Base-by-base conservation (phyloP, 2,329 filamentous ascomycete species). In the Talaromyces sp. region DNA sequence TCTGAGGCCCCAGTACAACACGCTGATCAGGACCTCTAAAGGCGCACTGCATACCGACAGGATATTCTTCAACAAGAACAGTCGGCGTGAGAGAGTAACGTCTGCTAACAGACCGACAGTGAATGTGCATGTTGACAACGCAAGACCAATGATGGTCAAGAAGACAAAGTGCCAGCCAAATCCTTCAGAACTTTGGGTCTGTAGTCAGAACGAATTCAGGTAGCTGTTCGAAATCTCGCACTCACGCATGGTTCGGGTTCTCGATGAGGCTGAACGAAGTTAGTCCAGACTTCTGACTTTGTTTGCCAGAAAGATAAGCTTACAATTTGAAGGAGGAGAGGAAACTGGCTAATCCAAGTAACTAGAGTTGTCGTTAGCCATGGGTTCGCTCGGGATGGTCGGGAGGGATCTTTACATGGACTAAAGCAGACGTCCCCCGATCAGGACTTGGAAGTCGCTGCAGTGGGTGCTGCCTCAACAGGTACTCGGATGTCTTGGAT, bases 131-230 rank as follows among this genome's bases (percentile, higher is more conserved):
- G 85, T 85, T 0, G 85, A 80, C 59, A 88, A 75, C 5, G 80
- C 76, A 7, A 88, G 80, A 50, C 86, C 87, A 70, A 89, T 83
- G 69, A 88, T 86, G 66, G 87, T 89, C 24, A 89, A 79, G 71
- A 86, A 88, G 76, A 88, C 86, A 67, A 89, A 83, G 72, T 89
- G 86, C 86, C 86, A 88, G 69, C 87, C 87, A 74, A 86, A 88
- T 41, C 85, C 84, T 14, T 85, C 79, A 69, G 85, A 87, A 49
- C 82, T 86, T 66, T 27, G 8, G 16, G 13, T 5, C 10, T 56
- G 31, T 14, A 35, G 60, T 60, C 54, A 57, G 52, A 37, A 37
- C 52, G 13, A 37, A 37, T 24, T 16, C 31, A 10, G 31, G 33
- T 7, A 14, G 19, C n/a, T 56, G 10, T 22, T 56, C n/a, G 14